Conservation (phyloP, 805 yeast genomes). For the Schwanniomyces vanrijiae region DNA sequence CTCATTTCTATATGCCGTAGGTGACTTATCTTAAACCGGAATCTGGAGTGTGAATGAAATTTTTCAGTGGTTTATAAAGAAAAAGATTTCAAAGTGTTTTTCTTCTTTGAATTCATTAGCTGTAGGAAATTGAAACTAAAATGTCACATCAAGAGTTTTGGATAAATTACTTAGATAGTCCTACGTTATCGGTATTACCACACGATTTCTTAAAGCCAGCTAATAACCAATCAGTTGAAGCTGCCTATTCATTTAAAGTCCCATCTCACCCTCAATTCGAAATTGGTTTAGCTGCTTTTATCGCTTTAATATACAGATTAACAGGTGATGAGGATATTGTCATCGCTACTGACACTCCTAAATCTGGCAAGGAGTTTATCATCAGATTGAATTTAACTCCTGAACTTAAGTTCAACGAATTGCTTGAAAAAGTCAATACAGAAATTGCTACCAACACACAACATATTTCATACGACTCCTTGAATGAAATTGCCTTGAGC, state of each 20-base stretch:
- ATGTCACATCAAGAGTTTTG: conserved; percentile 43
- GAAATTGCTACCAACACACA: conserved; percentile 36
- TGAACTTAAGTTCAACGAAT: conserved; percentile 50
- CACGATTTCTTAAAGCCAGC: conserved; percentile 82
- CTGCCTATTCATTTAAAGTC: conserved; percentile 36
- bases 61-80: neutral
- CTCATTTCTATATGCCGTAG: conserved; percentile 1
- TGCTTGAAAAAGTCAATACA: conserved; percentile 46
- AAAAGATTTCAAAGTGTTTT: neutral
- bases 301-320: conserved; percentile 69
- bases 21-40: conserved; percentile 2
- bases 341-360: conserved; percentile 60
- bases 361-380: conserved; percentile 47
- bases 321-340: conserved; percentile 95
- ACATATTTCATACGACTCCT: conserved; percentile 42
- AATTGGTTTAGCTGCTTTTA: conserved; percentile 63
- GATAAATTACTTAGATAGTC: conserved; percentile 66
- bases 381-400: conserved; percentile 64
- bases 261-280: conserved; percentile 34
- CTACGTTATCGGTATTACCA: conserved; percentile 86
- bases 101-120: neutral
- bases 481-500: conserved; percentile 54
- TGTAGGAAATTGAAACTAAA: neutral
- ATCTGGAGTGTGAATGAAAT: neutral
- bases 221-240: conserved; percentile 65